Base-by-base conservation (phyloP, 768 basidiomycete species). In the Terana coerulea region DNA sequence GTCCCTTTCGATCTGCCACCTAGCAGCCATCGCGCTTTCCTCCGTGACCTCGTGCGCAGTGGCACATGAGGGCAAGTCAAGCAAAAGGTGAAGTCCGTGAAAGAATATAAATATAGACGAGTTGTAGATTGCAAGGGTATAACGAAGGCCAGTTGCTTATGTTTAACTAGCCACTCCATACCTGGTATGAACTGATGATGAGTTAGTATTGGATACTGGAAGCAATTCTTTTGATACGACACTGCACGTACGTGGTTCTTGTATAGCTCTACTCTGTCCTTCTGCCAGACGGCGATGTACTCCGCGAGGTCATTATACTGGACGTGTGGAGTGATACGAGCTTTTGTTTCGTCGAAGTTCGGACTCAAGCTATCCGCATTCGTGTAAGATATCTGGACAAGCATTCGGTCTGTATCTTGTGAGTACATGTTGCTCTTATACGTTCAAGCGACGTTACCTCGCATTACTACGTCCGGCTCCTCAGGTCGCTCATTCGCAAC, bases 221-320 rank as follows among this genome's bases (percentile, higher is more conserved):
- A 29, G 37, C n/a, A n/a, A n/a, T 21, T 35, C 17, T 37, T 25
- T 37, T 5, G 41, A 19, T 31, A 3, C 45, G 17, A 29, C 14
- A 47, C 5, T n/a, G n/a, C 49, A 71, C 84, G 52, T 58, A 93
- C 93, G 74, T 89, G 83, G 60, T 94, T 86, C 47, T 83, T 78
- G 63, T 95, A 97, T 17, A 98, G 69, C 64, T 98, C 93, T 34
- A 98, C 68, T 43, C 77, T 72, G 55, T 84, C 78, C 52, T 76
- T 81, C 34, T 90, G 78, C 88, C 92, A 97, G 9, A 83, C 84
- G 0, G 95, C 92, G 53, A 95, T 72, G 60, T 86, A 92, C 64
- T 98, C 95, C 26, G 78, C 79, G 79, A 87, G 86, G 24, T 81
- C 78, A 60, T 87, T 82, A 51, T 76, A 80, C 21, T 74, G 71